phyloP scores from a whole-genome alignment of 306 rosid species.

The Pterocarpus santalinus region DNA sequence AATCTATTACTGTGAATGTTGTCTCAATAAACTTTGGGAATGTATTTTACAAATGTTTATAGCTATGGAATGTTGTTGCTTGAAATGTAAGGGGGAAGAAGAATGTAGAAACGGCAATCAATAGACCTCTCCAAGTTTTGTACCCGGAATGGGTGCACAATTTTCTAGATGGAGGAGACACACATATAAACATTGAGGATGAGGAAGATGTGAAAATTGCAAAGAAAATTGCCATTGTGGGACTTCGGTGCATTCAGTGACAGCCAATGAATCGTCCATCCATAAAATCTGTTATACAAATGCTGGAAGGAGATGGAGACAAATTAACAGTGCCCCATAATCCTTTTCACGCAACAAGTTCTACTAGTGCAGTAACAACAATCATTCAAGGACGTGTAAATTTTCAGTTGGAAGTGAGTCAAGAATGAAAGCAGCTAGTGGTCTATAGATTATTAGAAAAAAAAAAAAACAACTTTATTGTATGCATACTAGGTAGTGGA shows the following conservation, averaged over 20 bases:
- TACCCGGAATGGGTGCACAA: constrained; percentile 35
- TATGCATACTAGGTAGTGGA: neutral
- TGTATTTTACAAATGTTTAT: constrained; percentile 13
- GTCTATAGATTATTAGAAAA: neutral
- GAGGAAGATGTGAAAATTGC: constrained; percentile 10
- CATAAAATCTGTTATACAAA: neutral
- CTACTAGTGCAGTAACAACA: neutral
- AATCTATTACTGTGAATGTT: neutral
- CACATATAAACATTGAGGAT: neutral
- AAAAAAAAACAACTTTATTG: neutral
- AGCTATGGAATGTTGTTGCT: constrained; percentile 32
- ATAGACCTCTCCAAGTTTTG: neutral
- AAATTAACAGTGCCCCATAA: neutral
- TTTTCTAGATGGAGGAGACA: constrained; percentile 20
- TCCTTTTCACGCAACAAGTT: neutral
- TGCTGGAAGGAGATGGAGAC: neutral
- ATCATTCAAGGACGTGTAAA: neutral
- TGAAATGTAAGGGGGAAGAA: constrained; percentile 35
- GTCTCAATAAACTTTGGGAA: constrained; percentile 32
- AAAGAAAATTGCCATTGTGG: constrained; percentile 29
- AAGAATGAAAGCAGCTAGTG: neutral
- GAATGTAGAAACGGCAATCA: neutral
- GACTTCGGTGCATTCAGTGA: neutral
- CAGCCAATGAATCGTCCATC: neutral
- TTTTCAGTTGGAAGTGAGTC: neutral